Base-by-base conservation (phyloP, 352 stramenopile genomes). In the Phytopythium litorale region DNA sequence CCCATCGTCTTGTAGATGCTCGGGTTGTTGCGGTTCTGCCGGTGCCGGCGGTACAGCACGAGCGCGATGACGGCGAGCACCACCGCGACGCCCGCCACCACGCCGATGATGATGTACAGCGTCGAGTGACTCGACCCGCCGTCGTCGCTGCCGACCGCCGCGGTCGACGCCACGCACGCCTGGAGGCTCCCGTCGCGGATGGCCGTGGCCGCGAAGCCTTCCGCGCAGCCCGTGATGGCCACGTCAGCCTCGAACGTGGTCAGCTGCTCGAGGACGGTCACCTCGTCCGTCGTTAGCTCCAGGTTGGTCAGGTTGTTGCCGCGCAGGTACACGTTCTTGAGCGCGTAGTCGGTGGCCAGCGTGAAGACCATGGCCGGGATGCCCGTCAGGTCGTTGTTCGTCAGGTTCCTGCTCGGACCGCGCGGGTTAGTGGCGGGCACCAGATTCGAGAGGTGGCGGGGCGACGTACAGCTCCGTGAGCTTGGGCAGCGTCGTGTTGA, bases 221-320 rank as follows among this genome's bases (percentile, higher is more conserved):
- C 40, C 2, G 64, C 61, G 62, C 68, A 79, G 19, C 43, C 53
- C 2, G 77, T 77, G 45, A 86, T 68, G 1, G 73, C 66, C 38
- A 85, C 68, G 18, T 83, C 73, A 0, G 67, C 76, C 1, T 84
- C 61, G 32, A 92, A 83, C 0, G 38, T 62, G 3, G 67, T 69
- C n/a, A 89, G 32, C 30, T 78, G 72, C 21, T 81, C 40, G 7
- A 92, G 46, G 13, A 81, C 49, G 15, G 64, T 54, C 51, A 79
- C 40, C 56, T 90, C 76, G 2, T 59, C 52, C 5, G 55, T 25
- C 18, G 70, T 77, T 19, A 92, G 65, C 43, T 76, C 59, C 19
- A 89, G 23, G 55, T 90, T 89, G 2, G 66, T 75, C n/a, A 92
- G 63, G 66, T 87, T 84, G 51, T 75, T 87, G 32, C 52, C 63